Evolutionary conservation across 257 asterid species (phyloP).

Genomic region (Jaltomata sinuosa): DNA sequence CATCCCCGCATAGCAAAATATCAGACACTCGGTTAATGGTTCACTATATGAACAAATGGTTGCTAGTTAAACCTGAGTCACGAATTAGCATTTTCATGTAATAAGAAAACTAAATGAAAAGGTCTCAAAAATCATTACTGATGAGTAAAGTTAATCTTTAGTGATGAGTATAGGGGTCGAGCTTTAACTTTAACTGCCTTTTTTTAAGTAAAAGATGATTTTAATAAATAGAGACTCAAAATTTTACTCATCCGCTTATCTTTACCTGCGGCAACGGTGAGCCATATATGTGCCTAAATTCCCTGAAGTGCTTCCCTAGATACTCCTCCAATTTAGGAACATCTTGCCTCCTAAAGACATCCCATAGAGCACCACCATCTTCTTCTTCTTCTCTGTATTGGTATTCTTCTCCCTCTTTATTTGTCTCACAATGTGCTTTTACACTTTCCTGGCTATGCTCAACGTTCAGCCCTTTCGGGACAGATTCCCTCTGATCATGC

Average conservation of each 20-base stretch:
- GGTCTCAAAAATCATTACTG: neutral
- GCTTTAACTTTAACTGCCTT: neutral
- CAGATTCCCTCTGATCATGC: neutral
- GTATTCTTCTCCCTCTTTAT: neutral
- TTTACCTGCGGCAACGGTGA: conserved; percentile 20
- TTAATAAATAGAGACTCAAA: neutral
- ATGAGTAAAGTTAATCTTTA: neutral
- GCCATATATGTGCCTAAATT: conserved; percentile 40
- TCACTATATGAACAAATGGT: neutral
- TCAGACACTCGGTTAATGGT: neutral
- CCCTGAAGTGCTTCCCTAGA: conserved; percentile 36
- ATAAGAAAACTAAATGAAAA: neutral
- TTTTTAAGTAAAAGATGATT: neutral
- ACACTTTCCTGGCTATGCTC: neutral
- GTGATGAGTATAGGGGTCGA: neutral
- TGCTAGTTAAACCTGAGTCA: neutral
- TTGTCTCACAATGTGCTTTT: neutral
- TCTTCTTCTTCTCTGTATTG: too few relatives aligned
- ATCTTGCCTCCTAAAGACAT: conserved; percentile 77
- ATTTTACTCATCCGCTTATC: neutral
- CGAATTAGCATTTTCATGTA: neutral
- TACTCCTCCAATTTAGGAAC: conserved; percentile 55
- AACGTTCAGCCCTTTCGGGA: too few relatives aligned
- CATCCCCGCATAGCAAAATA: neutral
- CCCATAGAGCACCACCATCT: conserved; percentile 79